Evolutionary conservation across 2,329 filamentous ascomycete genomes (phyloP), one percentile per base, ranked within the genome.

Genomic region (Ceratocystis harringtonii): DNA sequence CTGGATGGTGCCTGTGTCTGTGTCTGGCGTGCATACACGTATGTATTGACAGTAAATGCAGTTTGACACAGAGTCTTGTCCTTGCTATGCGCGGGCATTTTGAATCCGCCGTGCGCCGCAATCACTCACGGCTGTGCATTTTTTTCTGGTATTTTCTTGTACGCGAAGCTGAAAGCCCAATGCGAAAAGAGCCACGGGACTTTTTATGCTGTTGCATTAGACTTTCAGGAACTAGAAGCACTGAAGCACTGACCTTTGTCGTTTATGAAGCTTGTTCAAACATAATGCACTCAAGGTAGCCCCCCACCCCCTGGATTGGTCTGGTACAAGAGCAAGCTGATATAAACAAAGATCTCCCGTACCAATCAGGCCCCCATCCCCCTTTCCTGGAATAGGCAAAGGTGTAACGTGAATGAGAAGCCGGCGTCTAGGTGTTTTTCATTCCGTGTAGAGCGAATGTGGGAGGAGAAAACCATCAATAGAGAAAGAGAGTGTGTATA

Each of bases 121-220:
- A 36, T 58, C 12, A 36, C 25, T 36, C 12, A 36, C 25, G 17
- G 30, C 55, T 28, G 4, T 25, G 32, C n/a, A 58, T 58, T 10
- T n/a, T n/a, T 3, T 41, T 12, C 36, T 41, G 4, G 3, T 19
- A 36, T 36, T 10, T n/a, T 19, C 5, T 36, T n/a, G 55, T 3
- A 58, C 15, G 55, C 28, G 32, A 36, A 25, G 28, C 12, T 32
- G 28, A 55, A 55, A 25, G 45, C 6, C 17, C 45, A 19, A 19
- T 12, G 25, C 5, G 25, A 52, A 52, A 36, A 58, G 32, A 30
- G 5, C 12, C 55, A n/a, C 55, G 28, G 28, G 10, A 10, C 15
- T 10, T 22, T 58, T 58, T 58, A 58, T 58, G 55, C 55, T 57
- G n/a, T 30, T 57, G 52, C 28, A 57, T 57, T n/a, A 50, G 48